Percentiles rank a stretch among this genome's conserved stretches.
phyloP scores from a whole-genome alignment of 345 rosid species.

The Alliaria petiolata region DNA sequence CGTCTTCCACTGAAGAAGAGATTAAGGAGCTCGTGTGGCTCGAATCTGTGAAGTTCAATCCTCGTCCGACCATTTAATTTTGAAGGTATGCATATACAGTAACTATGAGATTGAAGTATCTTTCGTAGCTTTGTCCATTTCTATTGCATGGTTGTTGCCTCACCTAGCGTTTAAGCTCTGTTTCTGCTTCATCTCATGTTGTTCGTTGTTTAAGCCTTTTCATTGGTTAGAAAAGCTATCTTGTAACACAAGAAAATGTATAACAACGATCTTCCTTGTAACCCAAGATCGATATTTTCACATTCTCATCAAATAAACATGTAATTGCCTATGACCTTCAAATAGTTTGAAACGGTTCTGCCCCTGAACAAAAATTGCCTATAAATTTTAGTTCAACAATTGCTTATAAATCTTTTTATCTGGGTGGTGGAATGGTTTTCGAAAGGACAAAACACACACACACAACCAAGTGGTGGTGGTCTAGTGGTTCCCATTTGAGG shows the following conservation, averaged over 20 bases:
- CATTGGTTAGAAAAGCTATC: not conserved
- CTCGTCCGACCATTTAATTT: slow-evolving; percentile 30
- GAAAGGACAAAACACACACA: no score
- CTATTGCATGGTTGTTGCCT: not conserved
- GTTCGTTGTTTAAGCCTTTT: not conserved
- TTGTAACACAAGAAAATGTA: not conserved
- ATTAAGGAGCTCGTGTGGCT: slow-evolving; percentile 92
- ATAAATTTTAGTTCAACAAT: no score
- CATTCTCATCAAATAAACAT: no score
- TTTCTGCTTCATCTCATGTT: not conserved
- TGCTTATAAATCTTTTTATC: no score
- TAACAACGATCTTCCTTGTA: not conserved
- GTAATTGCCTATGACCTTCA: no score
- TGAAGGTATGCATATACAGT: not conserved
- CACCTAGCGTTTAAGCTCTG: not conserved
- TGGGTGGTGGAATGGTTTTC: no score
- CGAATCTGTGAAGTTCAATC: slow-evolving; percentile 73
- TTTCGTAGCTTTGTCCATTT: not conserved
- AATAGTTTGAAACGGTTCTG: no score
- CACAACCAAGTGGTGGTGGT: no score
- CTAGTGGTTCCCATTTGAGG: no score
- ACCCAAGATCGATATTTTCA: not conserved
- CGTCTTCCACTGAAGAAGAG: slow-evolving; percentile 88
- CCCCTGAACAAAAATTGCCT: no score
- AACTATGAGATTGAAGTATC: not conserved